Evolutionary conservation across 257 asterid genomes (phyloP).

Genomic region (Oldenlandia corymbosa): DNA sequence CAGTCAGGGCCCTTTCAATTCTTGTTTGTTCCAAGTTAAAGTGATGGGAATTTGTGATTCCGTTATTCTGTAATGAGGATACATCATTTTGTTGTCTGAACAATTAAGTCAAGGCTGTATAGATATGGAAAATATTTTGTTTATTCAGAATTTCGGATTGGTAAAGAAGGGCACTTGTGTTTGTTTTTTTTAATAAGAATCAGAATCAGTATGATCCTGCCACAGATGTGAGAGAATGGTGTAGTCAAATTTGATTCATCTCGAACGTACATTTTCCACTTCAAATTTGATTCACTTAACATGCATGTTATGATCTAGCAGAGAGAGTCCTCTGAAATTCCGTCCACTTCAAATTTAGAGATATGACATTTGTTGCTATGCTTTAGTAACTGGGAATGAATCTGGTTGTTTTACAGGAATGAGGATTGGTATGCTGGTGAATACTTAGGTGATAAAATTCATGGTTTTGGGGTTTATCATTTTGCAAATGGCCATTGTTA

Average conservation of each 20-base stretch:
- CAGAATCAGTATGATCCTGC: too few relatives aligned
- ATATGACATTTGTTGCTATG: too few relatives aligned
- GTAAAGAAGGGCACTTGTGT: too few relatives aligned
- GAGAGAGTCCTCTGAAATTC: neutral
- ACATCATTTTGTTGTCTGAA: too few relatives aligned
- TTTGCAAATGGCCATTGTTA: constrained; percentile 81
- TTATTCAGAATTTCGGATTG: too few relatives aligned
- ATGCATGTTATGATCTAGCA: neutral
- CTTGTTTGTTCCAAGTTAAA: neutral
- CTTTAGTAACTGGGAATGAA: too few relatives aligned
- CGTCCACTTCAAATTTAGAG: neutral
- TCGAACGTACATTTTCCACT: neutral
- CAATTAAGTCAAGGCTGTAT: too few relatives aligned
- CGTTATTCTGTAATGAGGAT: too few relatives aligned
- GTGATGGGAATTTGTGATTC: neutral
- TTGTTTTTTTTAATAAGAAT: too few relatives aligned
- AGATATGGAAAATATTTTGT: too few relatives aligned
- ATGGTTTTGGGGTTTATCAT: constrained; percentile 82
- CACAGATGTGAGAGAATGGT: too few relatives aligned
- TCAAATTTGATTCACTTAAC: neutral
- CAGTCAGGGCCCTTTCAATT: neutral
- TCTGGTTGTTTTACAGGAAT: constrained; percentile 40
- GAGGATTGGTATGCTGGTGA: constrained; percentile 85
- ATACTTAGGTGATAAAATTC: constrained; percentile 76
- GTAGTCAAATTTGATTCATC: neutral